These are phyloP conservation scores for Uronychia binucleata DNA, from an alignment of 73 alveolate genomes.

Conservation along the genomic window DNA sequence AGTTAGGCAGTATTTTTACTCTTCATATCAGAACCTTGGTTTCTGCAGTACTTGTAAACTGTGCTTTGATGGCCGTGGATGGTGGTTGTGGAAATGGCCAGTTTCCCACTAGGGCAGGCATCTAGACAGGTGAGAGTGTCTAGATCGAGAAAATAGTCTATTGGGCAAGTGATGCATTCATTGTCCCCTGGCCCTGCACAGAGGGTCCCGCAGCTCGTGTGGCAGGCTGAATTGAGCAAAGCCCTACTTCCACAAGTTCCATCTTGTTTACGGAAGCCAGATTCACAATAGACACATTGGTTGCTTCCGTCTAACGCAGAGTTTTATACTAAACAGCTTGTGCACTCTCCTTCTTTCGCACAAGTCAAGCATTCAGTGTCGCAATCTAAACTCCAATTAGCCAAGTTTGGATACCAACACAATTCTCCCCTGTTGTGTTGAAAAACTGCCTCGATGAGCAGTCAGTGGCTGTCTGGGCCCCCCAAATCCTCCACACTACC, in stretches of 20 bases:
- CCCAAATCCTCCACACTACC: too few species aligned
- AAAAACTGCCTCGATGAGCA: neutral
- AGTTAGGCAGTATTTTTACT: neutral
- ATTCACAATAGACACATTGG: neutral
- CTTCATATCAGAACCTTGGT: constrained; percentile 5
- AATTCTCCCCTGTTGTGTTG: neutral
- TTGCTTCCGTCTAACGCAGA: neutral
- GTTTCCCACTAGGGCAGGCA: neutral
- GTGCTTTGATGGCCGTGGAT: constrained; percentile 9
- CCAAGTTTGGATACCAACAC: neutral
- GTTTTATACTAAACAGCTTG: neutral
- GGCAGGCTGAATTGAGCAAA: neutral
- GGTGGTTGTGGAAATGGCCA: constrained; percentile 23
- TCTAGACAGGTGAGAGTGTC: neutral
- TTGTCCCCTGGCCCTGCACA: neutral
- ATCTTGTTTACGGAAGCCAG: neutral
- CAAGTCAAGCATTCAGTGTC: neutral
- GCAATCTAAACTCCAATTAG: neutral
- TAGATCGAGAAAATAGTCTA: neutral
- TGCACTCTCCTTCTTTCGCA: neutral
- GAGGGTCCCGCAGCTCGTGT: neutral
- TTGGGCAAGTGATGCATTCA: neutral
- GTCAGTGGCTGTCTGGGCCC: neutral
- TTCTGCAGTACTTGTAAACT: constrained; percentile 26
- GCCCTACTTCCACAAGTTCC: constrained; percentile 1